These are phyloP conservation scores for Triangularia setosa DNA, from an alignment of 2,329 filamentous ascomycete genomes.

Conservation along the genomic window DNA sequence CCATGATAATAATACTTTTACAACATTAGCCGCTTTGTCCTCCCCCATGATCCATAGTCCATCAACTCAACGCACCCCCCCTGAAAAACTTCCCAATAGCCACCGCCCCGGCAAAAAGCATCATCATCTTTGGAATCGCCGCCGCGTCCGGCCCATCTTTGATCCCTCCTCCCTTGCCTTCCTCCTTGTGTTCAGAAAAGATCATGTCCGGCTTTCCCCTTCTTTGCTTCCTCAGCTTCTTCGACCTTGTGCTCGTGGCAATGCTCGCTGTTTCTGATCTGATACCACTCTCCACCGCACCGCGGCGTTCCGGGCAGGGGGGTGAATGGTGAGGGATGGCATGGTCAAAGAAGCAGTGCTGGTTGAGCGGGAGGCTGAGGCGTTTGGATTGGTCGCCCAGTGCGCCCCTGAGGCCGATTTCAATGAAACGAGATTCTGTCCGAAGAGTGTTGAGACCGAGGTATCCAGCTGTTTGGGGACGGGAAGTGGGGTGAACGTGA, in stretches of 20 bases:
- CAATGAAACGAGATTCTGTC: conserved; percentile 24
- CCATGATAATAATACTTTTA: not conserved
- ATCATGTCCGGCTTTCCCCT: not conserved
- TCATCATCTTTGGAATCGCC: conserved; percentile 29
- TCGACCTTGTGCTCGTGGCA: not conserved
- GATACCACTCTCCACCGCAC: not conserved
- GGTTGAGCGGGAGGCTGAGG: conserved; percentile 22
- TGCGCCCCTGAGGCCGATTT: conserved; percentile 30
- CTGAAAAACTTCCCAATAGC: conserved; percentile 20
- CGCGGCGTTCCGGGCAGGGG: not conserved
- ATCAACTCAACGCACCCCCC: not conserved
- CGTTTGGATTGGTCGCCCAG: conserved; percentile 27
- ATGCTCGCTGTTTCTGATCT: not conserved
- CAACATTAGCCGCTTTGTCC: not conserved
- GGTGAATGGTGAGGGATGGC: not conserved
- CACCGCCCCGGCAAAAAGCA: conserved; percentile 29
- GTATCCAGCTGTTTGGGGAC: conserved; percentile 30
- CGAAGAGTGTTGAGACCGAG: conserved; percentile 25
- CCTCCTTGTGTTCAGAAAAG: not conserved
- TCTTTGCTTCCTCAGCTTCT: not conserved
- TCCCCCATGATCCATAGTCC: too few species aligned
- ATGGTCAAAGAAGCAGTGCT: conserved; percentile 5
- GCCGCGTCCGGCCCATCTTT: not conserved
- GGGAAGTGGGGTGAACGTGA: not conserved
- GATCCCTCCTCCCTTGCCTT: not conserved